These are phyloP conservation scores for Russula sp. DNA, from an alignment of 768 basidiomycete species.

Conservation along the genomic window DNA sequence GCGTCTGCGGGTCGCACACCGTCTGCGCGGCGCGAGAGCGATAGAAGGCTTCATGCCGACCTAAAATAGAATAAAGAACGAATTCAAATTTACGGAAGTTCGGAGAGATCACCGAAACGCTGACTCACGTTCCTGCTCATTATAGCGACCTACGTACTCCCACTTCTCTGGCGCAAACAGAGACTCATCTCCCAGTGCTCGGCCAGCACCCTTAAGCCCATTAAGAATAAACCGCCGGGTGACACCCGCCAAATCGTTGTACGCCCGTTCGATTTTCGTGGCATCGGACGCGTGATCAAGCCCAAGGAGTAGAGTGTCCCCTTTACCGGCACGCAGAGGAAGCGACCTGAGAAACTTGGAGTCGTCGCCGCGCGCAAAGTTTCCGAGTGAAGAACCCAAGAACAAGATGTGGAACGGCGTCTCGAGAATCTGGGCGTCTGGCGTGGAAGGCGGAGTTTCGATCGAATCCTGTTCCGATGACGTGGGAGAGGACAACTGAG, in stretches of 20 bases:
- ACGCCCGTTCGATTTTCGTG: slow-evolving; percentile 71
- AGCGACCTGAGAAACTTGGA: slow-evolving; percentile 67
- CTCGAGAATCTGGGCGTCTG: slow-evolving; percentile 31
- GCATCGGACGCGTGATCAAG: slow-evolving; percentile 77
- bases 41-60: slow-evolving; percentile 81
- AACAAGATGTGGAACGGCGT: slow-evolving; percentile 78
- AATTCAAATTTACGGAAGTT: background rate
- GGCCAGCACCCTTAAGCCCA: slow-evolving; percentile 63
- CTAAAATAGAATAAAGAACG: slow-evolving; percentile 29
- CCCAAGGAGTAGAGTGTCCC: slow-evolving; percentile 86
- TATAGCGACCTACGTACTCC: slow-evolving; percentile 61
- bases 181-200: slow-evolving; percentile 55
- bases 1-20: slow-evolving; percentile 42
- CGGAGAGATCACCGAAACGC: background rate
- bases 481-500: slow-evolving; percentile 14
- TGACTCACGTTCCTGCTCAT: slow-evolving; percentile 44
- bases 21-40: slow-evolving; percentile 55
- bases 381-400: slow-evolving; percentile 87
- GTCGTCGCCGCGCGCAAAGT: slow-evolving; percentile 69
- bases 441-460: slow-evolving; percentile 39
- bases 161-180: slow-evolving; percentile 63
- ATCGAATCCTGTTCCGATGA: slow-evolving; percentile 20
- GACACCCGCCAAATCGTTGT: slow-evolving; percentile 72
- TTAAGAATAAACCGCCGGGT: slow-evolving; percentile 82
- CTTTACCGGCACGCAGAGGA: slow-evolving; percentile 64